A percentile compares a stretch with the other conserved stretches of the same genome.
These are phyloP conservation scores for Histomonas meleagridis DNA, from an alignment of 208 protist species.

Conservation along the genomic window DNA sequence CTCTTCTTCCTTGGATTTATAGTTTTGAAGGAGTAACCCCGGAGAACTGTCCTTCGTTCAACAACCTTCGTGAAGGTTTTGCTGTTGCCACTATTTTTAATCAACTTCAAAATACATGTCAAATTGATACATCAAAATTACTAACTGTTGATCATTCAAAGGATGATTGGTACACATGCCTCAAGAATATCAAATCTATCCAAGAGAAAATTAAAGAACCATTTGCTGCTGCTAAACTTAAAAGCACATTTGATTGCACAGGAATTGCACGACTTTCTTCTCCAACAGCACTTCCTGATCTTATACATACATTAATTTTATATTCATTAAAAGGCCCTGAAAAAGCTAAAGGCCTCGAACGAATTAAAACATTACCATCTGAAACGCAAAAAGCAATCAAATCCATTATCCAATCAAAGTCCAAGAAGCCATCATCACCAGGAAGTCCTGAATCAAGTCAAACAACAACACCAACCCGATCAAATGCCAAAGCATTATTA, in stretches of 20 bases:
- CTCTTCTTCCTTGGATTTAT: not conserved
- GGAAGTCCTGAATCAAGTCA: not conserved
- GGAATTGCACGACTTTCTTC: not conserved
- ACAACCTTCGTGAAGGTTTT: not conserved
- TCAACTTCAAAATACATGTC: not conserved
- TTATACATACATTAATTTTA: not conserved
- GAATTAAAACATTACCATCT: not conserved
- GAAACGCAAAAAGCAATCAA: not conserved
- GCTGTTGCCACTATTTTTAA: not conserved
- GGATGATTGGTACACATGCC: not conserved
- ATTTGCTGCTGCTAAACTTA: not conserved
- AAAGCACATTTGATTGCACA: not conserved
- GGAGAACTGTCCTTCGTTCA: not conserved
- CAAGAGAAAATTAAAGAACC: not conserved
- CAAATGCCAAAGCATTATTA: not conserved
- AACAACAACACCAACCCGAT: not conserved
- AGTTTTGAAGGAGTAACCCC: not conserved
- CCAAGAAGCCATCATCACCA: not conserved
- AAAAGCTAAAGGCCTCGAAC: not conserved
- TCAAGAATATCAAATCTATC: not conserved
- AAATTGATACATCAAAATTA: not conserved
- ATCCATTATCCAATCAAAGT: not conserved
- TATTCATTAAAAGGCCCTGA: not conserved
- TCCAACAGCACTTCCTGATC: not conserved
- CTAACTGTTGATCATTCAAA: not conserved